phyloP scores from a whole-genome alignment of 2,329 filamentous ascomycete genomes.

The Aurifilum marmelostoma region DNA sequence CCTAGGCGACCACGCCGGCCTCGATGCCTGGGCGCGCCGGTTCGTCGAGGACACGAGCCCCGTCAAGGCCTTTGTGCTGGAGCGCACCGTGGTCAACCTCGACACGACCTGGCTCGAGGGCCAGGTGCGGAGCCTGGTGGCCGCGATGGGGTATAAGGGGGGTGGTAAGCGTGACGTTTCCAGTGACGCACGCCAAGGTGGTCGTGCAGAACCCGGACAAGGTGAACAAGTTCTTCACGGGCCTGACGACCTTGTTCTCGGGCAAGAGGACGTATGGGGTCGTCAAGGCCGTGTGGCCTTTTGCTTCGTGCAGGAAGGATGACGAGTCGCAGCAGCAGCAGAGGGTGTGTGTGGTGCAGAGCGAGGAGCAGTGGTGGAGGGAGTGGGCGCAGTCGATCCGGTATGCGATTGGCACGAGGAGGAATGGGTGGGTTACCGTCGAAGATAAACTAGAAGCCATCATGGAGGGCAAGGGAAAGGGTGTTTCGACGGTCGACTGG shows the following conservation, averaged over 20 bases:
- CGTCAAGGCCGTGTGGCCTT: conserved; percentile 60
- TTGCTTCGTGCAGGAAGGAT: conserved; percentile 52
- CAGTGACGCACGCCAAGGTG: conserved; percentile 53
- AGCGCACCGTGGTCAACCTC: conserved; percentile 57
- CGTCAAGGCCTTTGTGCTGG: conserved; percentile 54
- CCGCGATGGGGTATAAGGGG: conserved; percentile 55
- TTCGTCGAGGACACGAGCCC: conserved; percentile 50
- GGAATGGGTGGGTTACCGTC: conserved; percentile 52
- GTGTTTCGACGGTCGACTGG: conserved; percentile 47
- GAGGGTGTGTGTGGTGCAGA: conserved; percentile 54
- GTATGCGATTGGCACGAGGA: conserved; percentile 42
- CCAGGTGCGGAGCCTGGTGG: conserved; percentile 55
- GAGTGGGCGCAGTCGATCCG: conserved; percentile 53
- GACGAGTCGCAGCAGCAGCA: conserved; percentile 34
- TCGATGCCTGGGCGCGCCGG: conserved; percentile 54
- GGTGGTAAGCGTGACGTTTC: conserved; percentile 52
- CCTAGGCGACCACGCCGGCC: conserved; percentile 43
- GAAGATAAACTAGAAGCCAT: conserved; percentile 58
- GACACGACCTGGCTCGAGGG: conserved; percentile 60
- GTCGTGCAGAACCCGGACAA: conserved; percentile 55
- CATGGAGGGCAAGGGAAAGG: conserved; percentile 52
- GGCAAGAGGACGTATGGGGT: conserved; percentile 60
- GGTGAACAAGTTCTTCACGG: conserved; percentile 58
- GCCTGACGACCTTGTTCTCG: conserved; percentile 53
- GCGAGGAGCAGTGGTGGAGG: conserved; percentile 60